phyloP scores from a whole-genome alignment of 768 basidiomycete genomes.

The Coprinopsis marcescibilis region DNA sequence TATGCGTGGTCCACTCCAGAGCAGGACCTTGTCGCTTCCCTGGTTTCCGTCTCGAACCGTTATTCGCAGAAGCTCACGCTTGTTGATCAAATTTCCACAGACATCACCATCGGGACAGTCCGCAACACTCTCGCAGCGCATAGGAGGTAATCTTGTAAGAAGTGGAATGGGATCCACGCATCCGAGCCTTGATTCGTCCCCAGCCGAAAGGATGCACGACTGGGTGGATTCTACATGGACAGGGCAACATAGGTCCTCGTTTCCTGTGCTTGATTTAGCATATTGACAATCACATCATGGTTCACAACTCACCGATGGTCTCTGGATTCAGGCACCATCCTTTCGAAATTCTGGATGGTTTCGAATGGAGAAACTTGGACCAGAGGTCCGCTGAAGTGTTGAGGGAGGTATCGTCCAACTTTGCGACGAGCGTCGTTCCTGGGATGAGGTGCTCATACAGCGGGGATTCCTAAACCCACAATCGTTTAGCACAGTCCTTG shows the following conservation, averaged over 20 bases:
- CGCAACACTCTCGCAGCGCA: constrained; percentile 32
- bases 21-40: constrained; percentile 34
- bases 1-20: constrained; percentile 67
- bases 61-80: constrained; percentile 52
- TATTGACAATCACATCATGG: background rate
- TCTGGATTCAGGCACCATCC: constrained; percentile 14
- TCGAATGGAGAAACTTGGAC: background rate
- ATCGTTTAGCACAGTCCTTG: too few relatives aligned
- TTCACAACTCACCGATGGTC: constrained; percentile 5
- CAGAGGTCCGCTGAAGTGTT: constrained; percentile 13
- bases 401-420: constrained; percentile 67
- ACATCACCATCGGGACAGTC: constrained; percentile 31
- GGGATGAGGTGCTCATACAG: constrained; percentile 48
- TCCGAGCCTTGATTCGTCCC: constrained; percentile 27
- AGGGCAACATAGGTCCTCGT: constrained; percentile 2
- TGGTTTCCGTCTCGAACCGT: constrained; percentile 27
- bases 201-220: constrained; percentile 39
- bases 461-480: constrained; percentile 59
- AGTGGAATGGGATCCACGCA: constrained; percentile 56
- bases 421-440: constrained; percentile 51
- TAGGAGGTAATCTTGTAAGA: constrained; percentile 31
- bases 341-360: background rate
- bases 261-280: background rate
- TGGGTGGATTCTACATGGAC: constrained; percentile 11
- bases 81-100: constrained; percentile 50